Percentiles rank a stretch among this genome's conserved stretches.
phyloP scores from a whole-genome alignment of 192 early-diverging fungal genomes.

The Rhizophagus prolifer region DNA sequence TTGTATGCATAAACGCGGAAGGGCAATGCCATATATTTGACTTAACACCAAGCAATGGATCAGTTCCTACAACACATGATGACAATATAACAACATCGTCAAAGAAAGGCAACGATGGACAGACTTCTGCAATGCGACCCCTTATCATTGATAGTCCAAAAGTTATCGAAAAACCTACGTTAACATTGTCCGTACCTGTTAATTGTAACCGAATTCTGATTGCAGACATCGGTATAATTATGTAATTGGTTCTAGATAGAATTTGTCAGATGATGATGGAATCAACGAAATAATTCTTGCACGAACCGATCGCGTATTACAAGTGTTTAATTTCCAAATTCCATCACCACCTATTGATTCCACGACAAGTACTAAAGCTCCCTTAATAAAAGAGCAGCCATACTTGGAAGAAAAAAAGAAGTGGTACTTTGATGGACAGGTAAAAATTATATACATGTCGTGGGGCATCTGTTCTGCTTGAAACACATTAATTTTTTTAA shows the following conservation, averaged over 20 bases:
- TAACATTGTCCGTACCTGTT: slow-evolving; percentile 54
- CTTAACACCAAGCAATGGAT: slow-evolving; percentile 17
- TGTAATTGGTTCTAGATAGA: background rate
- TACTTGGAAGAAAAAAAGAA: slow-evolving; percentile 46
- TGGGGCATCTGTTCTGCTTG: background rate
- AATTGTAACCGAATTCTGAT: slow-evolving; percentile 58
- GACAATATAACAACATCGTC: slow-evolving; percentile 29
- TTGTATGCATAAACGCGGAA: slow-evolving; percentile 57
- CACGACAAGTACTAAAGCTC: background rate
- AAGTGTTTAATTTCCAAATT: slow-evolving; percentile 45
- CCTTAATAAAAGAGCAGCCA: background rate
- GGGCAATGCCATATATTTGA: slow-evolving; percentile 60
- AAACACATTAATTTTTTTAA: background rate
- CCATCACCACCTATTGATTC: slow-evolving; percentile 23
- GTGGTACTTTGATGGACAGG: slow-evolving; percentile 58
- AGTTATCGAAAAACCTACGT: slow-evolving; percentile 36
- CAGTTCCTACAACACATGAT: slow-evolving; percentile 2
- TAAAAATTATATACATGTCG: slow-evolving; percentile 21
- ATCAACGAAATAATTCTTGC: slow-evolving; percentile 56
- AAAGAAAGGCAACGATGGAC: background rate
- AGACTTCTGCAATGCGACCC: background rate
- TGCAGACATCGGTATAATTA: slow-evolving; percentile 51
- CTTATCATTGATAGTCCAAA: slow-evolving; percentile 23
- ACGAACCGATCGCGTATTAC: slow-evolving; percentile 56
- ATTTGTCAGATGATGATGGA: slow-evolving; percentile 48